Evolutionary conservation across 108 stramenopile genomes (phyloP), one percentile per base, ranked within the genome.

Genomic region (Pseudonitzschia pungens): DNA sequence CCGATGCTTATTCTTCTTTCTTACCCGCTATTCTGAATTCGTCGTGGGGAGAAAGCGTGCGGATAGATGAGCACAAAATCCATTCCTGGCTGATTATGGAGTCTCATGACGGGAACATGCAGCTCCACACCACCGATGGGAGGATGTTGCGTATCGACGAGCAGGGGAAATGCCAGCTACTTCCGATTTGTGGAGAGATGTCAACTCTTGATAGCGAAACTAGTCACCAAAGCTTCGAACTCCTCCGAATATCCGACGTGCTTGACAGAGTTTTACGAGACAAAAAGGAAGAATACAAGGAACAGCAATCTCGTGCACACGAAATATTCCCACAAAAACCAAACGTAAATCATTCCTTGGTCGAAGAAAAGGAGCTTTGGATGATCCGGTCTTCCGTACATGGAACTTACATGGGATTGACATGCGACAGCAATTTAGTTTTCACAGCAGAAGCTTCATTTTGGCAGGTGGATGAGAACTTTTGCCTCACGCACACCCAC

Each of bases 391-490:
- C 33, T 31, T 80, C 85, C 9, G 40, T 59, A 27, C 68, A 81
- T 56, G 83, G 83, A 4, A 63, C 64, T 28, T 89, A 75, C 54
- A 72, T 89, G 43, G 76, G 82, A 29, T 63, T 74, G 21, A 79
- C 80, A 51, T 42, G 70, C 14, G 16, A 48, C n/a, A 54, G 56
- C 36, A 73, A 77, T 33, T 58, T 70, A 14, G 32, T 86, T 16
- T 74, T 78, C 40, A 80, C 83, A 26, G 71, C 63, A 40, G 43
- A 69, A 20, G 83, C 88, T 0, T 70, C 82, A 8, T 89, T 84
- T 67, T 89, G 88, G 88, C 79, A 83, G 71, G 64, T 75, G 0
- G 65, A 74, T 44, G 69, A 76, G 31, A 60, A 78, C 11, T 73
- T 84, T 11, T 80, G 82, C 28, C 77, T 89, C 1, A 70, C 65